phyloP scores from a whole-genome alignment of 148 eudicot species.

The Silene conica region DNA sequence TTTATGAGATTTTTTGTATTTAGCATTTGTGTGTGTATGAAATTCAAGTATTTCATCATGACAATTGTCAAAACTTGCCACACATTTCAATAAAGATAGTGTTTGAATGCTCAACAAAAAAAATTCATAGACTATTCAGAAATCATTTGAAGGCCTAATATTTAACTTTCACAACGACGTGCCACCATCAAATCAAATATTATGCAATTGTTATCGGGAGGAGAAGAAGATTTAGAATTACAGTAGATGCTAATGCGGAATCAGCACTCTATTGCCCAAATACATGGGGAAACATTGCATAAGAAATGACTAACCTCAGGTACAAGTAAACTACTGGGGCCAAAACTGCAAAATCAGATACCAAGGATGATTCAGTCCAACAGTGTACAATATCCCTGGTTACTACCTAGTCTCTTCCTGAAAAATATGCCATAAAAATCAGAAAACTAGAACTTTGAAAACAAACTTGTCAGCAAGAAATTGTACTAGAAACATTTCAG shows the following conservation, averaged over 20 bases:
- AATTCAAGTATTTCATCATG: not conserved
- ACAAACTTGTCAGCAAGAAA: not conserved
- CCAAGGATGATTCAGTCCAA: not conserved
- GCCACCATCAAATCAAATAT: not conserved
- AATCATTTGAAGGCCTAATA: too few relatives aligned
- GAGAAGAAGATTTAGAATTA: not conserved
- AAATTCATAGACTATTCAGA: not conserved
- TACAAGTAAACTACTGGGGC: not conserved
- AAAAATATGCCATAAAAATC: constrained; percentile 2
- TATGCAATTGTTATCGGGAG: not conserved
- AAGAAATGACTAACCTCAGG: not conserved
- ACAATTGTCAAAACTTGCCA: not conserved
- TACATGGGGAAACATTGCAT: not conserved
- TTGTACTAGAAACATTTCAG: constrained; percentile 5
- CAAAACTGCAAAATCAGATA: not conserved
- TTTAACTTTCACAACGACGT: not conserved
- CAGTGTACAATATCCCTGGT: not conserved
- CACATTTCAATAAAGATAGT: too few relatives aligned
- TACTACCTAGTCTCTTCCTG: constrained; percentile 12
- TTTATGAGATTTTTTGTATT: too few relatives aligned
- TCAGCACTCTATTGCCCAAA: not conserved
- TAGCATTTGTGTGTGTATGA: too few relatives aligned
- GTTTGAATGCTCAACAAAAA: not conserved
- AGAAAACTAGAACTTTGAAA: not conserved
- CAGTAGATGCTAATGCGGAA: not conserved